Percentiles rank a stretch among this genome's conserved stretches.
Conservation (phyloP, 345 rosid species). For the Syzygium jambos region DNA sequence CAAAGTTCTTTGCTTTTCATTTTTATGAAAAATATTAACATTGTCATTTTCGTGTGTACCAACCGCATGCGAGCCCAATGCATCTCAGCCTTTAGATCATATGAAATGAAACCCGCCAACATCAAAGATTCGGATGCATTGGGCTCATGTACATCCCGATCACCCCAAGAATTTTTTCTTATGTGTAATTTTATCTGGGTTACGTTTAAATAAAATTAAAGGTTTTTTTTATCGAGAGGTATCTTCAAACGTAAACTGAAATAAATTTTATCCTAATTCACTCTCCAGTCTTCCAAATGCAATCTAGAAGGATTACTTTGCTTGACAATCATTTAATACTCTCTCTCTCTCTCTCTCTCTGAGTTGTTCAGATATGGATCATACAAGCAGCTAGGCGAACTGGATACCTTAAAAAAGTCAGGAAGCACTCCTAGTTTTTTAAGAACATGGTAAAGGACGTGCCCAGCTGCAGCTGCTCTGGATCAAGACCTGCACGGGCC, state of each 20-base stretch:
- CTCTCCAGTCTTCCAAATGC: background rate
- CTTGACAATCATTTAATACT: too few species aligned
- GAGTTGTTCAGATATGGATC: too few species aligned
- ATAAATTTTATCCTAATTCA: too few species aligned
- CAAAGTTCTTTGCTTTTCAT: background rate
- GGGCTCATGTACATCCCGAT: background rate
- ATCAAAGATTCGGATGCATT: background rate
- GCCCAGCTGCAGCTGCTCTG: background rate
- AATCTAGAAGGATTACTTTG: background rate
- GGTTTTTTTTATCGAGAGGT: background rate
- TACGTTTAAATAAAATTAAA: too few species aligned
- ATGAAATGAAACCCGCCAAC: accelerated
- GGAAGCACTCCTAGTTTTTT: too few species aligned
- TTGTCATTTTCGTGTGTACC: background rate
- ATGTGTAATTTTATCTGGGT: background rate
- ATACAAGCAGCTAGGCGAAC: too few species aligned
- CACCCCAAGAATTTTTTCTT: background rate
- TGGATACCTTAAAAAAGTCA: background rate
- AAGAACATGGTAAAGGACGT: too few species aligned
- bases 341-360: too few species aligned
- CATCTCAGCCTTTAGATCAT: background rate
- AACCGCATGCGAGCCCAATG: background rate
- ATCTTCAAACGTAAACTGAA: background rate
- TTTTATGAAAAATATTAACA: background rate
- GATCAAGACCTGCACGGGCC: background rate